A percentile compares a stretch with the other conserved stretches of the same genome.
phyloP scores from a whole-genome alignment of 768 basidiomycete genomes.

The Lentinula aciculospora region DNA sequence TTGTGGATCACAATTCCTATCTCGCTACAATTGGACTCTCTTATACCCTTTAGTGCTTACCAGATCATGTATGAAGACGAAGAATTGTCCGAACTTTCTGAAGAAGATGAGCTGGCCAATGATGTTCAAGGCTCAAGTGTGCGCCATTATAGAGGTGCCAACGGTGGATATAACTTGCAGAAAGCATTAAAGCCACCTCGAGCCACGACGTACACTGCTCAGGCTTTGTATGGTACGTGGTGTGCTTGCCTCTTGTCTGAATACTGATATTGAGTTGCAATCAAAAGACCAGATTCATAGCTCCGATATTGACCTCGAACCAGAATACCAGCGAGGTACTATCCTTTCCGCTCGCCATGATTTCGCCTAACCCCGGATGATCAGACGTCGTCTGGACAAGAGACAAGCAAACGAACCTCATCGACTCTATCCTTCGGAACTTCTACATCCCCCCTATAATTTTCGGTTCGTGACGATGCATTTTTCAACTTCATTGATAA shows the following conservation, averaged over 20 bases:
- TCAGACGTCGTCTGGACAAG: constrained; percentile 79
- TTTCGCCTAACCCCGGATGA: not conserved
- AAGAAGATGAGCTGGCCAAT: constrained; percentile 1
- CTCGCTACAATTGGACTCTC: no score
- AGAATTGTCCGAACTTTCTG: not conserved
- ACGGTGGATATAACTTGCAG: constrained; percentile 20
- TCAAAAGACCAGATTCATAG: constrained; percentile 39
- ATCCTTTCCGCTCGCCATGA: not conserved
- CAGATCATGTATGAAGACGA: constrained; percentile 2
- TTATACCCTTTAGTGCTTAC: no score
- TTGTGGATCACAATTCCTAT: no score
- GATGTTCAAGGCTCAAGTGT: not conserved
- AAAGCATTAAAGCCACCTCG: constrained; percentile 52
- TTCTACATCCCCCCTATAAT: constrained; percentile 75
- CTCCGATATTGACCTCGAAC: constrained; percentile 63
- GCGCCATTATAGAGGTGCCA: not conserved
- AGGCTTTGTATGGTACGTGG: constrained; percentile 49
- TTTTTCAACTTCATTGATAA: not conserved
- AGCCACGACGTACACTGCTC: constrained; percentile 60
- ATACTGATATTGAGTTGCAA: not conserved
- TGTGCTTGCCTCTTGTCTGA: not conserved
- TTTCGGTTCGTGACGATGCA: constrained; percentile 31
- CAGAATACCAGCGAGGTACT: constrained; percentile 75
- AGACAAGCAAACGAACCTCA: constrained; percentile 64
- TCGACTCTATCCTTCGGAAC: constrained; percentile 75